phyloP scores from a whole-genome alignment of 2,329 filamentous ascomycete genomes.

The Aquanectria penicillioides region DNA sequence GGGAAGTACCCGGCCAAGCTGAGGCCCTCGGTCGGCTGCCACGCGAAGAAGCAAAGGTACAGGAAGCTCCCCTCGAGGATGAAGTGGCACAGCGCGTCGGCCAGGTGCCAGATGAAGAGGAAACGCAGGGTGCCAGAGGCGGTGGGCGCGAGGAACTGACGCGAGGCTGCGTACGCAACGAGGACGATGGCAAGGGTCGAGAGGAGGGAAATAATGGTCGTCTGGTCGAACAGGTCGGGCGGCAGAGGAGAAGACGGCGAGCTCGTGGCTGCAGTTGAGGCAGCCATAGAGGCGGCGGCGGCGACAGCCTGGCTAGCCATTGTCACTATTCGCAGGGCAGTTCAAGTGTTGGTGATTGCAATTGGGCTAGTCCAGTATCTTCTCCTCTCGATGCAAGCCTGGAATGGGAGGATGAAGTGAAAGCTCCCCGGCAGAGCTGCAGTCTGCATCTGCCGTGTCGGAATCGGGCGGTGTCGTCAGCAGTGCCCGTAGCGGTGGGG shows the following conservation, averaged over 20 bases:
- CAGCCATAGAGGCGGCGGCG: conserved; percentile 16
- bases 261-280: background rate
- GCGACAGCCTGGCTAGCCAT: conserved; percentile 17
- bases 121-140: conserved; percentile 70
- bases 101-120: conserved; percentile 94
- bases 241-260: conserved; percentile 50
- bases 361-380: background rate
- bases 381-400: background rate
- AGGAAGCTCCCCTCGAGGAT: conserved; percentile 91
- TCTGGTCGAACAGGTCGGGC: conserved; percentile 67
- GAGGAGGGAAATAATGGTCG: conserved; percentile 67
- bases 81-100: conserved; percentile 92
- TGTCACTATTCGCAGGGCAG: conserved; percentile 18
- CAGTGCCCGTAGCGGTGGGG: background rate
- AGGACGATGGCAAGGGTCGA: conserved; percentile 63
- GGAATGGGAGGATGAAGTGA: background rate
- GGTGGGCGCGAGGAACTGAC: conserved; percentile 56
- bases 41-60: conserved; percentile 90
- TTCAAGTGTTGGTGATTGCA: background rate
- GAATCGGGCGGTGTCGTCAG: background rate
- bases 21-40: conserved; percentile 45
- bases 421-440: no score
- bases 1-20: conserved; percentile 52
- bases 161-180: conserved; percentile 61
- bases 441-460: no score